Base-by-base conservation (phyloP, 2,329 filamentous ascomycete species). In the Cucurbitaria berberidis region DNA sequence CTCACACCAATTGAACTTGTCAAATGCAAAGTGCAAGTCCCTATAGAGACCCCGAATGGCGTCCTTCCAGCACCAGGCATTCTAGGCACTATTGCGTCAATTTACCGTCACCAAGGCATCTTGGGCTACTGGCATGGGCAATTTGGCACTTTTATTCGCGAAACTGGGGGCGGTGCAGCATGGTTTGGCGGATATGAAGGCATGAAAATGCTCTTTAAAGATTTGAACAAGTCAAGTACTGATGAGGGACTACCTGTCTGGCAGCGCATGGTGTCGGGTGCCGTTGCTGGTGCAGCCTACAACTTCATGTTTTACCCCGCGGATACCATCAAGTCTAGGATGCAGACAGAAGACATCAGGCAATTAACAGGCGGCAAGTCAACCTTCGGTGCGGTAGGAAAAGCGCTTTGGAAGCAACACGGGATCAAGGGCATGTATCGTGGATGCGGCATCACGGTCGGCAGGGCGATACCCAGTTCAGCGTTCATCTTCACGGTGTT, bases 221-320 rank as follows among this genome's bases (percentile, higher is more conserved):
- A 80, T 16, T 74, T 80, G 11, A 63, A 64, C 32, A 32, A 32
- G 13, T 52, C 58, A 7, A 19, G 78, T 80, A 68, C 78, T 69
- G 66, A 81, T 4, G 78, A 83, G 42, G 80, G 86, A 1, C 78
- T 97, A 9, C 89, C 91, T 5, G 75, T 97, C 5, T 90, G 89
- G 82, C 91, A 97, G 76, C 92, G 96, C 74, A 91, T 96, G 69
- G 73, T 91, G 18, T 90, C 93, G 1, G 93, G 93, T 36, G 93
- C 93, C 2, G 86, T 87, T 7, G 95, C 93, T 3, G 95, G 95
- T 47, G 90, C 97, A 79, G 88, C 87, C 30, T 99, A 99, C 78
- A 99, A 99, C 74, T 98, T 98, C 72, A 79, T 96, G 19, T 97
- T 98, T 81, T 99, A 95, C 74, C 95, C 95, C 0, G 95, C 95